phyloP scores from a whole-genome alignment of 2,329 filamentous ascomycete species.

The Aschersonia sp. region DNA sequence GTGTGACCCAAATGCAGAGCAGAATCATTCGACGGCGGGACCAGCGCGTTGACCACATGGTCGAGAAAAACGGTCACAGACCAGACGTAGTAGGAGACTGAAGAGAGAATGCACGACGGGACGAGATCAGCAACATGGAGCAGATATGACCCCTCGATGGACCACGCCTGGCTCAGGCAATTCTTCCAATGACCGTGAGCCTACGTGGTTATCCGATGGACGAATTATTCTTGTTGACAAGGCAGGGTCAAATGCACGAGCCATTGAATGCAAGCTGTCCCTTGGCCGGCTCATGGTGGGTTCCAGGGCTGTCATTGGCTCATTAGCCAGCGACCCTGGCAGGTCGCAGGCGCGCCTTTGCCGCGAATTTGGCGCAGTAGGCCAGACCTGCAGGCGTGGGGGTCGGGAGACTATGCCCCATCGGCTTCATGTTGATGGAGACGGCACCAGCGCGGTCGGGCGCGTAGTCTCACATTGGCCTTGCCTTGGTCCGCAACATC shows the following conservation, averaged over 20 bases:
- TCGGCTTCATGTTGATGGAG: no score
- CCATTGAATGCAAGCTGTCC: conserved; percentile 4
- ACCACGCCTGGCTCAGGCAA: conserved; percentile 2
- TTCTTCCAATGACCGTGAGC: not conserved
- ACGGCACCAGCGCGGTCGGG: no score
- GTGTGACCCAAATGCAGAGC: conserved; percentile 40
- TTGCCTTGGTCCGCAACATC: no score
- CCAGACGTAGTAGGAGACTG: not conserved
- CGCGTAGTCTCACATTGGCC: no score
- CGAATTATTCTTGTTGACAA: not conserved
- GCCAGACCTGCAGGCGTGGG: no score
- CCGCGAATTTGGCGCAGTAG: no score
- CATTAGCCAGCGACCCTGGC: not conserved
- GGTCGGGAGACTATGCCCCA: no score
- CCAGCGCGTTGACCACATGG: conserved; percentile 36
- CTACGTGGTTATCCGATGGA: not conserved
- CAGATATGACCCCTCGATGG: not conserved
- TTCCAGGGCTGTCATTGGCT: conserved; percentile 1
- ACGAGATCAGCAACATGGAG: conserved; percentile 1
- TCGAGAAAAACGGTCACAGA: conserved; percentile 9
- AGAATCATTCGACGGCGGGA: conserved; percentile 51
- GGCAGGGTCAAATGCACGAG: not conserved
- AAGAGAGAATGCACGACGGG: not conserved
- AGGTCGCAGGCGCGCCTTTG: no score
- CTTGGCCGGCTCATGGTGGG: not conserved